These are phyloP conservation scores for Dendrostoma leiphaemia DNA, from an alignment of 2,329 filamentous ascomycete genomes.

Conservation along the genomic window DNA sequence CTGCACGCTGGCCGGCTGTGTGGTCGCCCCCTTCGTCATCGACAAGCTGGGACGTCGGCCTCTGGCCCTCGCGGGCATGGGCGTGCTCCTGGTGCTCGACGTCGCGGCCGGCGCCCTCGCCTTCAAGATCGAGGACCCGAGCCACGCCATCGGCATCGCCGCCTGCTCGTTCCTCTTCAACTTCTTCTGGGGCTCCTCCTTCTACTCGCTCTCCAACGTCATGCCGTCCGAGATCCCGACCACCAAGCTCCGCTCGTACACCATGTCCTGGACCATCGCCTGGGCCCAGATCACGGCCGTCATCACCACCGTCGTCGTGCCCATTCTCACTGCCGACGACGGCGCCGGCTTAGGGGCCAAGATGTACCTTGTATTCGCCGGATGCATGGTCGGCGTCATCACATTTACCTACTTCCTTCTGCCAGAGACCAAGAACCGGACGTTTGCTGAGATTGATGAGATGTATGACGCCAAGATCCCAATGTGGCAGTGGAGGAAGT, in stretches of 20 bases:
- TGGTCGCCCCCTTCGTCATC: constrained; percentile 32
- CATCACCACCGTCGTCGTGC: constrained; percentile 36
- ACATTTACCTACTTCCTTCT: constrained; percentile 15
- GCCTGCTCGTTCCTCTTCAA: constrained; percentile 33
- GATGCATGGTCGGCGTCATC: constrained; percentile 12
- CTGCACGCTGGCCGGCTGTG: constrained; percentile 33
- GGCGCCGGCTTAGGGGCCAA: constrained; percentile 17
- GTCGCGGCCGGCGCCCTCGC: constrained; percentile 32
- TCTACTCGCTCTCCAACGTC: constrained; percentile 34
- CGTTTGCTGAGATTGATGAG: constrained; percentile 16
- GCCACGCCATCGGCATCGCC: constrained; percentile 28
- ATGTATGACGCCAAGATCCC: constrained; percentile 15
- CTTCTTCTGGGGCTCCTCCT: constrained; percentile 36
- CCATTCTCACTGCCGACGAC: constrained; percentile 27
- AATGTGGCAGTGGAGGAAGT: constrained; percentile 10
- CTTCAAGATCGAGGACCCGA: constrained; percentile 24
- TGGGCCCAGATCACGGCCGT: constrained; percentile 35
- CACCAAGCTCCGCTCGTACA: constrained; percentile 17
- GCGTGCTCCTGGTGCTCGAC: constrained; percentile 31
- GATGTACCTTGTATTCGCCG: constrained; percentile 15
- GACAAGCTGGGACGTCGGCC: constrained; percentile 33
- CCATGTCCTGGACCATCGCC: constrained; percentile 34
- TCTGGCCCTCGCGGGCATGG: constrained; percentile 33
- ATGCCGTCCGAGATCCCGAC: constrained; percentile 31
- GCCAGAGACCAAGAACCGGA: constrained; percentile 13